Conservation (phyloP, 352 stramenopile species). For the Phytopythium boreale region DNA sequence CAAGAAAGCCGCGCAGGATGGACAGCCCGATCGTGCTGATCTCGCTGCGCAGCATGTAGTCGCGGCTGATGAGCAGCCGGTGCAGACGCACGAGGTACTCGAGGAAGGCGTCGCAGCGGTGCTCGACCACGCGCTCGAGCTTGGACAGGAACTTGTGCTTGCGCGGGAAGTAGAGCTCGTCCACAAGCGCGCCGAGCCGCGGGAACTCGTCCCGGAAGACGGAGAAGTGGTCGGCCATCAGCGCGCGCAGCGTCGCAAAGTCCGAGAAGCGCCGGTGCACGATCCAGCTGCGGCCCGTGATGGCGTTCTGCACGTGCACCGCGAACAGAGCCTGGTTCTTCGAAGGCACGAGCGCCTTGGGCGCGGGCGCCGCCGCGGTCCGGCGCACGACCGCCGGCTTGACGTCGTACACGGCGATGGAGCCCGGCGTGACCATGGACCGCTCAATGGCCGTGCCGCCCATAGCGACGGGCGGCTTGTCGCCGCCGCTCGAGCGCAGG, state of each 20-base stretch:
- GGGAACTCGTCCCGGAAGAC: slow-evolving; percentile 52
- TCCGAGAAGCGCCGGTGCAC: slow-evolving; percentile 66
- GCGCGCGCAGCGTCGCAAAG: slow-evolving; percentile 55
- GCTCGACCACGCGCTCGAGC: slow-evolving; percentile 49
- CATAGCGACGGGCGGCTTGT: slow-evolving; percentile 45
- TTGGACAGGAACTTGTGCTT: slow-evolving; percentile 62
- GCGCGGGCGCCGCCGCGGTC: slow-evolving; percentile 11
- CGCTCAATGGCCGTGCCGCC: slow-evolving; percentile 59
- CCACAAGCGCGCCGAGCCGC: slow-evolving; percentile 31
- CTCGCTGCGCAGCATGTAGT: slow-evolving; percentile 49
- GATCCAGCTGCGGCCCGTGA: slow-evolving; percentile 66
- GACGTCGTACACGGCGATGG: slow-evolving; percentile 58
- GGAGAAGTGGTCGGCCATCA: slow-evolving; percentile 52
- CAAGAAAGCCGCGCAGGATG: slow-evolving; percentile 66
- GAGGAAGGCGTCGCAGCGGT: slow-evolving; percentile 62
- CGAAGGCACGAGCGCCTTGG: slow-evolving; percentile 14
- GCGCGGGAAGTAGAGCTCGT: slow-evolving; percentile 68
- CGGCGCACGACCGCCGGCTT: slow-evolving; percentile 37
- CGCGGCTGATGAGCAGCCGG: slow-evolving; percentile 57
- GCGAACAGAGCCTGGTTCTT: slow-evolving; percentile 51
- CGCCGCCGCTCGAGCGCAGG: slow-evolving; percentile 29
- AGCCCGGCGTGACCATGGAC: slow-evolving; percentile 57
- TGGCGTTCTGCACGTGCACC: slow-evolving; percentile 69
- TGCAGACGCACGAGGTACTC: slow-evolving; percentile 62
- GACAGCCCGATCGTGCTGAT: slow-evolving; percentile 60